Percentiles rank a stretch among this genome's conserved stretches.
phyloP scores from a whole-genome alignment of 2,329 filamentous ascomycete species.

The Pezizomycotina sp. region DNA sequence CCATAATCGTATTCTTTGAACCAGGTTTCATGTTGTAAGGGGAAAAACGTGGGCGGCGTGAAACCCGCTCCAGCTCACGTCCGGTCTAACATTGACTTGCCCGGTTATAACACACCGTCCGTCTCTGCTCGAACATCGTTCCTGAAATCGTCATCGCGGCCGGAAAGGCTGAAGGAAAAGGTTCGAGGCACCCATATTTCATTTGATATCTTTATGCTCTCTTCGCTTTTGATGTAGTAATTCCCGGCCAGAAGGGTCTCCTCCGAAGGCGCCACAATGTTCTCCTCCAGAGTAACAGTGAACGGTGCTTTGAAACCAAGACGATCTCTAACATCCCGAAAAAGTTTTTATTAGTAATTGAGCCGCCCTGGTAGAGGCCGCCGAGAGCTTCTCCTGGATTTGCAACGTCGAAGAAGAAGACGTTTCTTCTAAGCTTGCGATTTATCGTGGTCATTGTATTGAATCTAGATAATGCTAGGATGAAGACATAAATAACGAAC shows the following conservation, averaged over 20 bases:
- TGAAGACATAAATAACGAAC: no score
- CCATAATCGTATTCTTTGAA: conserved; percentile 20
- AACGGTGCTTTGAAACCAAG: conserved; percentile 17
- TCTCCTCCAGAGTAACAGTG: no score
- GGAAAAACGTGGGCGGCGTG: conserved; percentile 26
- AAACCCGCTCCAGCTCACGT: conserved; percentile 22
- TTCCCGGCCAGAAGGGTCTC: conserved; percentile 13
- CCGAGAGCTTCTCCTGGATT: no score
- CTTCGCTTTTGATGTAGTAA: conserved; percentile 18
- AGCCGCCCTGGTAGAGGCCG: no score
- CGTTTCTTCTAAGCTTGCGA: no score
- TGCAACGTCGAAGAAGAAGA: no score
- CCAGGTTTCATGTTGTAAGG: conserved; percentile 20
- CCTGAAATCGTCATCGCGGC: conserved; percentile 12
- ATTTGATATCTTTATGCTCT: conserved; percentile 12
- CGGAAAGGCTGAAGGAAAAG: conserved; percentile 10
- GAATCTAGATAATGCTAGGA: no score
- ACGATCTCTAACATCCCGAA: conserved; percentile 25
- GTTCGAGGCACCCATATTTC: conserved; percentile 17
- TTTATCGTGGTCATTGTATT: no score
- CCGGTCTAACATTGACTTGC: neutral
- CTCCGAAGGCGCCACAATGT: no score
- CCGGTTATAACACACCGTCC: conserved; percentile 19
- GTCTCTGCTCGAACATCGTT: conserved; percentile 21
- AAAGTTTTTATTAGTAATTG: conserved; percentile 25